Evolutionary conservation across 2,329 filamentous ascomycete species (phyloP).

Genomic region (Capronia coronata): DNA sequence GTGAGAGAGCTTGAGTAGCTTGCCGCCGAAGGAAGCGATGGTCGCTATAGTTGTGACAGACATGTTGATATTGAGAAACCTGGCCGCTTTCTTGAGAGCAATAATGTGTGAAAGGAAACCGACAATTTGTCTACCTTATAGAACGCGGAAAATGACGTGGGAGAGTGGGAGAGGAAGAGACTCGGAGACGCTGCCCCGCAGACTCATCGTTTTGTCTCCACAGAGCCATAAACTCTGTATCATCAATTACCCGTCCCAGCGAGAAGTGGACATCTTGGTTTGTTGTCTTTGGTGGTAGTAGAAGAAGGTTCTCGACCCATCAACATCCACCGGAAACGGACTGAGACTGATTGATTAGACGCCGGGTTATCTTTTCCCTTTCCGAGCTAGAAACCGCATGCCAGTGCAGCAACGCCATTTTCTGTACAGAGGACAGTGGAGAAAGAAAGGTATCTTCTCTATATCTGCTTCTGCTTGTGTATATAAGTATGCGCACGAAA

Average conservation of each 20-base stretch:
- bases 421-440: background rate
- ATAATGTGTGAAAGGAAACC: background rate
- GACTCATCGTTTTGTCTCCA: background rate
- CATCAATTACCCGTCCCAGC: background rate
- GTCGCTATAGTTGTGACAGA: slow-evolving; percentile 82
- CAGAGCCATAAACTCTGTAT: background rate
- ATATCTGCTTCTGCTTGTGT: no score
- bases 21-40: slow-evolving; percentile 87
- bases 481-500: no score
- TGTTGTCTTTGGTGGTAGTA: no score
- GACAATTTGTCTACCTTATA: background rate
- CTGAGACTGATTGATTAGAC: no score
- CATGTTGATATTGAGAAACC: slow-evolving; percentile 49
- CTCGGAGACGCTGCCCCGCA: background rate
- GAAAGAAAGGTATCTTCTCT: no score
- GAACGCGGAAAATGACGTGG: slow-evolving; percentile 12
- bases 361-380: slow-evolving; percentile 10
- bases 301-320: no score
- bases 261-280: slow-evolving; percentile 8
- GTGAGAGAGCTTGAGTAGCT: slow-evolving; percentile 90
- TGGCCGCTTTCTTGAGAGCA: background rate
- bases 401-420: background rate
- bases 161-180: background rate
- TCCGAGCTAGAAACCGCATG: background rate
- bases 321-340: background rate